Percentiles rank a stretch among this genome's conserved stretches.
These are phyloP conservation scores for Komagataella pastoris DNA, from an alignment of 805 yeast genomes.

Conservation along the genomic window DNA sequence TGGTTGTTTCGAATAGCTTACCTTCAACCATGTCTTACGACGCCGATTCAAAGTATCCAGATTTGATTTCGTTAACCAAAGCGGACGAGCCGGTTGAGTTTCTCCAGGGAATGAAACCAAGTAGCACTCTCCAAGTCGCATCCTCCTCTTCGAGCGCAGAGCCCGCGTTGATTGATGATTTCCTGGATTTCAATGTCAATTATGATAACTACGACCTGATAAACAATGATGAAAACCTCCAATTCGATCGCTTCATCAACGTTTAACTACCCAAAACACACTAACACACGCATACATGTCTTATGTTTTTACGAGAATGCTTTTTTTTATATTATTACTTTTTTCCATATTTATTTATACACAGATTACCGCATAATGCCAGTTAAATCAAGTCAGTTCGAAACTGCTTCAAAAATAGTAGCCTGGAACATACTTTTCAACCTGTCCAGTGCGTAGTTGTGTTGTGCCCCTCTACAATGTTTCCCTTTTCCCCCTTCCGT, in stretches of 20 bases:
- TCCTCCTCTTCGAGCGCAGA: not conserved
- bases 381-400: not conserved
- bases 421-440: not conserved
- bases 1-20: not conserved
- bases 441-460: no score
- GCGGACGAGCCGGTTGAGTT: not conserved
- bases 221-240: not conserved
- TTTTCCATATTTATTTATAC: not conserved
- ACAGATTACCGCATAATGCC: not conserved
- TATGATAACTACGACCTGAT: not conserved
- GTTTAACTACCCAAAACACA: not conserved
- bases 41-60: not conserved
- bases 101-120: not conserved
- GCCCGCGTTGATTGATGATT: not conserved
- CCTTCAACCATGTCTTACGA: not conserved
- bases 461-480: no score
- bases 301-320: not conserved
- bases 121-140: not conserved
- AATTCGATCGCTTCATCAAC: not conserved
- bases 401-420: not conserved
- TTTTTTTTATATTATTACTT: not conserved
- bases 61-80: not conserved
- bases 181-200: not conserved
- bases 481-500: no score
- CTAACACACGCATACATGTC: not conserved